phyloP scores from a whole-genome alignment of 208 protist genomes.

The Trypanosoma mega region DNA sequence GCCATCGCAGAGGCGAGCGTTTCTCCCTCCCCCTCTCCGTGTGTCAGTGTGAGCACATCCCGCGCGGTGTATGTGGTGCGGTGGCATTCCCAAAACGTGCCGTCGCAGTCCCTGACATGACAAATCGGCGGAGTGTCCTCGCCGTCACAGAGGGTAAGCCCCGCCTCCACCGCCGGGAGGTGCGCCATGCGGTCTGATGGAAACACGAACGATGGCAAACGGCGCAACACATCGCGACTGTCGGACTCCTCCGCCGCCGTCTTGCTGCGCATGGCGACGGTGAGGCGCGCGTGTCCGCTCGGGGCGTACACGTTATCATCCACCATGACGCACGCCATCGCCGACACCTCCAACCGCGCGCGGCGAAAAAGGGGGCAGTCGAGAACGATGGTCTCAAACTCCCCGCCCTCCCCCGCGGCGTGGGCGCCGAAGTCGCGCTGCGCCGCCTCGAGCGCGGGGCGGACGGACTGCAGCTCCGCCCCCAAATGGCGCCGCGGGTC shows the following conservation, averaged over 20 bases:
- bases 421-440: conserved; percentile 77
- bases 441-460: conserved; percentile 56
- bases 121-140: too few species aligned
- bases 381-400: conserved; percentile 99
- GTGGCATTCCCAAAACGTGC: too few species aligned
- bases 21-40: too few species aligned
- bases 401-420: conserved; percentile 99
- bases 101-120: too few species aligned
- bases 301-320: conserved; percentile 81
- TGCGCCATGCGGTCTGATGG: conserved; percentile 42
- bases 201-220: conserved; percentile 31
- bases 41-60: too few species aligned
- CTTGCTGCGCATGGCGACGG: conserved; percentile 44
- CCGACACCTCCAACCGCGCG: conserved; percentile 35
- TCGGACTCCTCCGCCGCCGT: conserved; percentile 34
- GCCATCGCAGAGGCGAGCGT: too few species aligned
- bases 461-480: conserved; percentile 69
- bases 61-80: too few species aligned
- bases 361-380: conserved; percentile 93
- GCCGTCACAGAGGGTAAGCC: too few species aligned
- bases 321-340: conserved; percentile 63
- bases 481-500: conserved; percentile 89
- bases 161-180: too few species aligned
- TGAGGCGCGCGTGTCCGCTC: conserved; percentile 55
- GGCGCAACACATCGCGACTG: conserved; percentile 30